Percentiles rank a stretch among this genome's conserved stretches.
Evolutionary conservation across 345 rosid genomes (phyloP).

Genomic region (Mangifera indica): DNA sequence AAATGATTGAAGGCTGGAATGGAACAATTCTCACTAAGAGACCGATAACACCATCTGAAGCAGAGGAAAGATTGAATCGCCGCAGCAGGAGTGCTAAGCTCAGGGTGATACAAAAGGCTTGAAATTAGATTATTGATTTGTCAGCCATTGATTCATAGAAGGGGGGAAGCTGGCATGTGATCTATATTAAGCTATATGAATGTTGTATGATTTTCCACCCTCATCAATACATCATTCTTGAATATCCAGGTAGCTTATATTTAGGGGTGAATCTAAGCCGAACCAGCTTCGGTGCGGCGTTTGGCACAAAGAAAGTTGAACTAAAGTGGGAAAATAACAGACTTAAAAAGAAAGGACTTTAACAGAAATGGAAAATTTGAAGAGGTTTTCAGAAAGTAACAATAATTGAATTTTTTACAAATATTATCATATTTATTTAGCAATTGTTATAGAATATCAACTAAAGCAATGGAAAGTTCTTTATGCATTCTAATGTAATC

Average conservation of each 20-base stretch:
- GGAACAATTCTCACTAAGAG: slow-evolving; percentile 84
- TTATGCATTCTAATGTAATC: too few species aligned
- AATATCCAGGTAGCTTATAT: not conserved
- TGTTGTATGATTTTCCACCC: not conserved
- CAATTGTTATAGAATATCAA: too few species aligned
- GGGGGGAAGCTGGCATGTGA: not conserved
- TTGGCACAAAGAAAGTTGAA: too few species aligned
- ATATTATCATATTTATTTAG: too few species aligned
- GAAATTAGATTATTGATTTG: not conserved
- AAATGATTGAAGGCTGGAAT: slow-evolving; percentile 49
- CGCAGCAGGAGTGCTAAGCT: slow-evolving; percentile 88
- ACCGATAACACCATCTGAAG: slow-evolving; percentile 83
- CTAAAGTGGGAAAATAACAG: too few species aligned
- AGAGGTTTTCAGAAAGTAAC: too few species aligned
- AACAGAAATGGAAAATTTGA: too few species aligned
- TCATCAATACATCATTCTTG: not conserved
- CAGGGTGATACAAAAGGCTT: slow-evolving; percentile 68
- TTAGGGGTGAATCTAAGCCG: too few species aligned
- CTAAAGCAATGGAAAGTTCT: too few species aligned
- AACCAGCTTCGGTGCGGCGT: too few species aligned
- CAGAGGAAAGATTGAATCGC: slow-evolving; percentile 72
- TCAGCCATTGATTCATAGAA: not conserved
- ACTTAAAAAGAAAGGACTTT: too few species aligned
- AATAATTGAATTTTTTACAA: too few species aligned
- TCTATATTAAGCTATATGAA: not conserved